phyloP scores from a whole-genome alignment of 2,329 filamentous ascomycete species.

The Alternaria incomplexa region DNA sequence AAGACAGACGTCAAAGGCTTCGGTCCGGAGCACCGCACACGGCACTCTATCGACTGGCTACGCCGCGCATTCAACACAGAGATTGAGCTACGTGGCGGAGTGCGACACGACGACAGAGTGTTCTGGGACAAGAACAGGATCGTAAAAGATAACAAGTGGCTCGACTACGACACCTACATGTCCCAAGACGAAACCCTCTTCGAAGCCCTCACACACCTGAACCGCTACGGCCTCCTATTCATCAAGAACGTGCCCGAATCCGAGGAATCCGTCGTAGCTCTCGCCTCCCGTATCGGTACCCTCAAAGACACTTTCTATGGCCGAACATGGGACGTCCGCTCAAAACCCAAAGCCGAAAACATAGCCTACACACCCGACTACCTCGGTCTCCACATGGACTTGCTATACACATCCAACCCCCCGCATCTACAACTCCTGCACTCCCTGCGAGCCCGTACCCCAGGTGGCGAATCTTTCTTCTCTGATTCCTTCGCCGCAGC shows the following conservation, averaged over 20 bases:
- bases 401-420: constrained; percentile 81
- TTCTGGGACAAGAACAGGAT: constrained; percentile 58
- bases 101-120: constrained; percentile 49
- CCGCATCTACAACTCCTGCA: constrained; percentile 88
- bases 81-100: constrained; percentile 35
- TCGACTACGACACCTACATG: constrained; percentile 78
- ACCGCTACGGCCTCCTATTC: constrained; percentile 75
- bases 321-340: constrained; percentile 85
- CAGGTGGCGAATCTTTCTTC: constrained; percentile 86
- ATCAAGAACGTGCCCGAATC: constrained; percentile 74
- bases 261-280: constrained; percentile 67
- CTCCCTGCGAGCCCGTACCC: constrained; percentile 79
- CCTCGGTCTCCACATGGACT: constrained; percentile 90
- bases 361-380: constrained; percentile 84
- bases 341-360: constrained; percentile 83
- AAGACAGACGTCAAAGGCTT: constrained; percentile 59
- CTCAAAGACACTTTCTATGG: constrained; percentile 92
- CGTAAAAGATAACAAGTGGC: constrained; percentile 58
- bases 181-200: constrained; percentile 62
- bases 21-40: constrained; percentile 50
- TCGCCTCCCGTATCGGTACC: constrained; percentile 76
- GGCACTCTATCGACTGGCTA: constrained; percentile 45
- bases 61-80: constrained; percentile 40
- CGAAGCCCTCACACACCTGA: constrained; percentile 67
- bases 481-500: constrained; percentile 74